Evolutionary conservation across 192 early-diverging fungal genomes (phyloP).

Genomic region (Linderina pennispora): DNA sequence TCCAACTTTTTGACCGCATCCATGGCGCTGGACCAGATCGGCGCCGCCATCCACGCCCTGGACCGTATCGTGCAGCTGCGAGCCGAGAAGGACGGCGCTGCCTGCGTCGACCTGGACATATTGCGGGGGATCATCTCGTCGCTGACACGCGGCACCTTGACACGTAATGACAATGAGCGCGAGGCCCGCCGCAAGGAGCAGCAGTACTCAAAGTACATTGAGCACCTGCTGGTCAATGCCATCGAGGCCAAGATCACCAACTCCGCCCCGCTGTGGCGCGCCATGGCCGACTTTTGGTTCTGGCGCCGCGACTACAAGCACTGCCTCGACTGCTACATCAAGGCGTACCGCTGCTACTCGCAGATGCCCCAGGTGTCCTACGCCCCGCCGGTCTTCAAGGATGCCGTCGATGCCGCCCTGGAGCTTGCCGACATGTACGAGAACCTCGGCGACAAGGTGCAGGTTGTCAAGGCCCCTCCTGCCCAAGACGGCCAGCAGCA

Average conservation of each 20-base stretch:
- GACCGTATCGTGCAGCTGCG: slow-evolving; percentile 71
- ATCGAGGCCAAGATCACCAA: slow-evolving; percentile 73
- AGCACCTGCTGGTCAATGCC: slow-evolving; percentile 57
- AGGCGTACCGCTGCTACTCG: slow-evolving; percentile 77
- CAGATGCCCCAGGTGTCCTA: slow-evolving; percentile 70
- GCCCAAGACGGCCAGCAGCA: slow-evolving; percentile 24
- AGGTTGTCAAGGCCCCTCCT: slow-evolving; percentile 29
- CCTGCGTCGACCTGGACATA: slow-evolving; percentile 75
- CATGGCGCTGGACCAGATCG: slow-evolving; percentile 70
- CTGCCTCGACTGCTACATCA: slow-evolving; percentile 70
- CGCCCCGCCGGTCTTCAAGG: slow-evolving; percentile 63
- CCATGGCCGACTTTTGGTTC: slow-evolving; percentile 74
- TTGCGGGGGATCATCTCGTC: slow-evolving; percentile 67
- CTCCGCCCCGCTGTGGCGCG: slow-evolving; percentile 67
- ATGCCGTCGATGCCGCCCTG: slow-evolving; percentile 62
- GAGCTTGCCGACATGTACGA: slow-evolving; percentile 75
- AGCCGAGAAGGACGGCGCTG: slow-evolving; percentile 60
- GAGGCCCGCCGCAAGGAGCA: slow-evolving; percentile 49
- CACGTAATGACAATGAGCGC: slow-evolving; percentile 8
- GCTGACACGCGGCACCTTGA: slow-evolving; percentile 45
- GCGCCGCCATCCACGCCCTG: slow-evolving; percentile 82
- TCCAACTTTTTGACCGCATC: slow-evolving; percentile 81
- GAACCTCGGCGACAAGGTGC: slow-evolving; percentile 57
- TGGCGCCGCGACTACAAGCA: slow-evolving; percentile 55
- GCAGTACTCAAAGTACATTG: slow-evolving; percentile 35